Base-by-base conservation (phyloP, 306 rosid genomes). In the Gastrolobium bilobum region DNA sequence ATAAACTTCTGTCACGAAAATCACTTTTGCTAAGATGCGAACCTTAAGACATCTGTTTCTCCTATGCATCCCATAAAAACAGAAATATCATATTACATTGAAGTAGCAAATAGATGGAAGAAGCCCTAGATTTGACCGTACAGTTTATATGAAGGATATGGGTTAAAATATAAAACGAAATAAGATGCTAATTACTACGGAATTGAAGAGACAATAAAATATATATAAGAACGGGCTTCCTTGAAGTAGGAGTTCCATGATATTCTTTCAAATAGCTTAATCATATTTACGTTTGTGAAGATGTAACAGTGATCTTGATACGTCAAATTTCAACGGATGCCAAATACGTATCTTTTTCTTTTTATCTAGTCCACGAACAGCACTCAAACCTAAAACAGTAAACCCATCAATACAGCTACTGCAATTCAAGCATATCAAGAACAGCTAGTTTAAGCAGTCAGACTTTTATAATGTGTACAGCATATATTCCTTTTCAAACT, bases 341-440 rank as follows among this genome's bases (percentile, higher is more conserved):
- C 34, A 43, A 44, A 44, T 33, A 14, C 2, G 46, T 7, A 38
- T 20, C 42, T 11, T 10, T 3, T 61, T 37, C 15, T 8, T 39
- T 53, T 46, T 31, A 40, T 6, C 43, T 58, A 11, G 20, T 6
- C 62, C 51, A 61, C 71, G 5, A 35, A 15, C 35, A 44, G 60
- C 60, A 60, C 38, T 44, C 60, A n/a, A n/a, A n/a, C 44, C 38
- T 33, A 15, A 34, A 59, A 73, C 33, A 59, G 48, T 74, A 15
- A 59, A 11, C 46, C 59, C 79, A 60, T 52, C 10, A 60, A 33
- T 14, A 35, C 38, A 42, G 43, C 47, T 11, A 42, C 5, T 4
- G 7, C 79, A 7, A 11, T n/a, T n/a, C 52, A 42, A 15, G 71
- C 14, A 38, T 38, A 63, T n/a, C 38, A 20, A 7, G 8, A 42